Evolutionary conservation across 2,329 filamentous ascomycete genomes (phyloP).

Genomic region (Cadophora luteo-olivacea): DNA sequence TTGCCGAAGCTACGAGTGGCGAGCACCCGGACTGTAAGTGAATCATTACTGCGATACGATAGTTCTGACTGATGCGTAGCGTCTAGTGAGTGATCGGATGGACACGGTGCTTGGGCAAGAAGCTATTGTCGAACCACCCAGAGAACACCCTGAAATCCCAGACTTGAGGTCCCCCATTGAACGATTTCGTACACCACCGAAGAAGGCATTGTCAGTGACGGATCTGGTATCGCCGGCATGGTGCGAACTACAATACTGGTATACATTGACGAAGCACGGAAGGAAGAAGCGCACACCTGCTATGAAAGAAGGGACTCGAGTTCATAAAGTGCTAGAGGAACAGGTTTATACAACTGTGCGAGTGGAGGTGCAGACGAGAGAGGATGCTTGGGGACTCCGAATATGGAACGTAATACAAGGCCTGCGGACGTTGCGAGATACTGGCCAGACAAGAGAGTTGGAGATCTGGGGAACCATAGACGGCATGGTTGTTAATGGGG

Average conservation of each 20-base stretch:
- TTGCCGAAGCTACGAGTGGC: conserved; percentile 34
- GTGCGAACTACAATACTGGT: conserved; percentile 96
- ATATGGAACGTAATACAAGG: conserved; percentile 95
- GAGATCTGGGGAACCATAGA: conserved; percentile 87
- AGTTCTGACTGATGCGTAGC: conserved; percentile 69
- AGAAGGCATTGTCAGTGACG: conserved; percentile 83
- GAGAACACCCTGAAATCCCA: conserved; percentile 20
- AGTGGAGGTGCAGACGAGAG: conserved; percentile 74
- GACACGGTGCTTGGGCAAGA: conserved; percentile 15
- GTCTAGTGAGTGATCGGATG: conserved; percentile 60
- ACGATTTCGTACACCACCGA: conserved; percentile 78
- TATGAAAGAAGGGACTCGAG: conserved; percentile 81
- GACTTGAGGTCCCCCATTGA: conserved; percentile 71
- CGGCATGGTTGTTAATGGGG: conserved; percentile 82
- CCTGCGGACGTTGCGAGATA: conserved; percentile 73
- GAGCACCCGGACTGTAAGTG: conserved; percentile 60
- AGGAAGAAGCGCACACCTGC: conserved; percentile 76
- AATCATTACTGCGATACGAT: conserved; percentile 22
- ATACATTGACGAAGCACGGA: conserved; percentile 79
- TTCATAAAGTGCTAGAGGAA: conserved; percentile 86
- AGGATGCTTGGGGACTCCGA: conserved; percentile 81
- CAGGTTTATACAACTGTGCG: conserved; percentile 80
- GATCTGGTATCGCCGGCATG: conserved; percentile 89
- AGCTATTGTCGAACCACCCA: conserved; percentile 5
- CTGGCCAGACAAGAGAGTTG: conserved; percentile 75